phyloP scores from a whole-genome alignment of 495 filamentous ascomycete species.

The Neurospora hispaniola region DNA sequence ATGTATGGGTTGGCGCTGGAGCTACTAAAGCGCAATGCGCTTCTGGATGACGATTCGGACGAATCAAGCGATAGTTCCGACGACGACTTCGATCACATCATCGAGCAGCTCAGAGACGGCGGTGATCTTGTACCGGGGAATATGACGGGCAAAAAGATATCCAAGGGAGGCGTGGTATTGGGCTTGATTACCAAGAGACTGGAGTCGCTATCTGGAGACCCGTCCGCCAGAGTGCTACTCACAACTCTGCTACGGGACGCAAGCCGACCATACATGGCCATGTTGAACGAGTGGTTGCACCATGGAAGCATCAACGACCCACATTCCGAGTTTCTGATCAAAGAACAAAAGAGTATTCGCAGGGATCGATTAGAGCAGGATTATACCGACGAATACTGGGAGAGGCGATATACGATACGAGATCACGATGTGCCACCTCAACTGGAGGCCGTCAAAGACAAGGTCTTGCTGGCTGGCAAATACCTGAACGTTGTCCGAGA shows the following conservation, averaged over 20 bases:
- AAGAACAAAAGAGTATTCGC: conserved; percentile 90
- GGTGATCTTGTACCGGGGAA: conserved; percentile 66
- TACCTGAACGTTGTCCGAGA: conserved; percentile 97
- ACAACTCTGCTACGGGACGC: conserved; percentile 76
- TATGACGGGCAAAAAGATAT: conserved; percentile 80
- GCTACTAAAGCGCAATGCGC: conserved; percentile 72
- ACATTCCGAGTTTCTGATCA: conserved; percentile 87
- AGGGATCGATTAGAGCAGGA: conserved; percentile 86
- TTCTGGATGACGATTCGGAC: conserved; percentile 77
- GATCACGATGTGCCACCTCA: conserved; percentile 88
- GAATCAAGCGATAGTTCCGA: conserved; percentile 74
- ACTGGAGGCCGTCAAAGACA: conserved; percentile 82
- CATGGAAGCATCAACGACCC: conserved; percentile 92
- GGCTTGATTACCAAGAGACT: conserved; percentile 74
- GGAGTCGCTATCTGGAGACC: conserved; percentile 84
- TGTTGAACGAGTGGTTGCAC: conserved; percentile 98
- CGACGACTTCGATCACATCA: conserved; percentile 54
- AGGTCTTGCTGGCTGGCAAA: conserved; percentile 89
- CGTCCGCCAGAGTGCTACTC: conserved; percentile 68
- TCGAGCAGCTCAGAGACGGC: conserved; percentile 84
- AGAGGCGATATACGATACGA: conserved; percentile 89
- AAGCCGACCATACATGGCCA: conserved; percentile 89
- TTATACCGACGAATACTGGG: conserved; percentile 99
- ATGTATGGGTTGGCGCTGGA: conserved; percentile 80
- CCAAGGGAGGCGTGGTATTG: conserved; percentile 86